phyloP scores from a whole-genome alignment of 257 asterid genomes.

The Salvia hispanica region DNA sequence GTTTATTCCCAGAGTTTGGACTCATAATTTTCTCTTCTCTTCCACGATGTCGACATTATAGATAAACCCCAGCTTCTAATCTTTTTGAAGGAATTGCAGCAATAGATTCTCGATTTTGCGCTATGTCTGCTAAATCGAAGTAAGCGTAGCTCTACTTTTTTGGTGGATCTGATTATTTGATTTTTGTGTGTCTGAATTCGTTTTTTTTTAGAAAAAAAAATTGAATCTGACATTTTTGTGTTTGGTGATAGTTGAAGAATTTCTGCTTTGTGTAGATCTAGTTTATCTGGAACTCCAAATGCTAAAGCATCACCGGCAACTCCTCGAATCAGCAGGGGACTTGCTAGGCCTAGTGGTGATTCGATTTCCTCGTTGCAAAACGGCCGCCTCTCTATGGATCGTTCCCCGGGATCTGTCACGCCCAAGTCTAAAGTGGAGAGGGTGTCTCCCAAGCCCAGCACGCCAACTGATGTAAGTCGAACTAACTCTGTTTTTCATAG shows the following conservation, averaged over 20 bases:
- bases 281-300: constrained; percentile 59
- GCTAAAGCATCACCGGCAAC: constrained; percentile 49
- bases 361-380: constrained; percentile 50
- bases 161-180: constrained; percentile 34
- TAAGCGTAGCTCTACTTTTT: constrained; percentile 38
- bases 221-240: constrained; percentile 13
- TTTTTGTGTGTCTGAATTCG: constrained; percentile 17
- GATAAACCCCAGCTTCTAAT: background rate
- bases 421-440: constrained; percentile 54
- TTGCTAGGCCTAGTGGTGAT: constrained; percentile 55
- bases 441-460: constrained; percentile 47
- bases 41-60: constrained; percentile 33
- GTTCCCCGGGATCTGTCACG: constrained; percentile 55
- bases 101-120: constrained; percentile 19
- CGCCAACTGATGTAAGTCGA: constrained; percentile 63
- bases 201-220: background rate
- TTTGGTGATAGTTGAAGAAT: constrained; percentile 14
- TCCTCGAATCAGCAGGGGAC: constrained; percentile 55
- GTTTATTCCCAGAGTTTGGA: background rate
- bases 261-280: constrained; percentile 47
- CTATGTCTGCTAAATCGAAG: constrained; percentile 73
- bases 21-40: background rate
- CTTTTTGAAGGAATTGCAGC: constrained; percentile 4
- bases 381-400: constrained; percentile 48
- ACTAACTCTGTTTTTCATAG: background rate